Evolutionary conservation across 768 basidiomycete species (phyloP).

Genomic region (Lactarius deliciosus): DNA sequence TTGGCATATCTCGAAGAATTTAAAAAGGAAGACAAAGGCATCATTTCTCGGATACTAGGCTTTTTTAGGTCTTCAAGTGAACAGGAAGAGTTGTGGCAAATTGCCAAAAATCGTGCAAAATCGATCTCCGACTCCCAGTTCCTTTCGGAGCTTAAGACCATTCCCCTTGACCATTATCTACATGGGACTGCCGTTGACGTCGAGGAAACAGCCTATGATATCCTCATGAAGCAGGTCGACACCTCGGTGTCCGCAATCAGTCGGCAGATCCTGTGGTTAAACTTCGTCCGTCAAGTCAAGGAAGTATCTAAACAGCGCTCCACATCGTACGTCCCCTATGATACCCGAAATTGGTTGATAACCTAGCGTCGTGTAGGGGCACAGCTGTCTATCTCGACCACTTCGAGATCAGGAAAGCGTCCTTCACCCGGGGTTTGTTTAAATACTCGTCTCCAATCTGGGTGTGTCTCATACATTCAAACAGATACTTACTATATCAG

Average conservation of each 20-base stretch:
- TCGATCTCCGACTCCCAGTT: constrained; percentile 17
- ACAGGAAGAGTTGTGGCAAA: constrained; percentile 10
- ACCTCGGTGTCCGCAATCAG: neutral
- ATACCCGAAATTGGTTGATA: neutral
- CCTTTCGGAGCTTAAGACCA: constrained; percentile 2
- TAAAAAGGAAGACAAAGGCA: neutral
- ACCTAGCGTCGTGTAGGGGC: neutral
- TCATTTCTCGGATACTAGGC: neutral
- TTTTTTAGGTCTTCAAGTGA: neutral
- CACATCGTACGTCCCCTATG: constrained; percentile 8
- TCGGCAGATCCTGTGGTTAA: neutral
- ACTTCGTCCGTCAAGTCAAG: constrained; percentile 11
- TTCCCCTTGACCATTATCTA: neutral
- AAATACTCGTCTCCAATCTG: too few relatives aligned
- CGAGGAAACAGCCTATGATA: neutral
- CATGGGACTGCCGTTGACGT: neutral
- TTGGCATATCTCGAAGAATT: neutral
- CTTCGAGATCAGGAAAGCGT: constrained; percentile 7
- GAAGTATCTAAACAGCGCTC: neutral
- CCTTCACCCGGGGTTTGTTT: constrained; percentile 16
- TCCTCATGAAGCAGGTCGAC: constrained; percentile 14
- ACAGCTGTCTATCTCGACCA: constrained; percentile 1
- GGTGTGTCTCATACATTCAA: neutral
- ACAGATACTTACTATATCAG: constrained; percentile 15
- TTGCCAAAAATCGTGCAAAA: neutral